A percentile compares a stretch with the other conserved stretches of the same genome.
Conservation (phyloP, 1,139 yeast genomes). For the Candida pseudoviswanathii region DNA sequence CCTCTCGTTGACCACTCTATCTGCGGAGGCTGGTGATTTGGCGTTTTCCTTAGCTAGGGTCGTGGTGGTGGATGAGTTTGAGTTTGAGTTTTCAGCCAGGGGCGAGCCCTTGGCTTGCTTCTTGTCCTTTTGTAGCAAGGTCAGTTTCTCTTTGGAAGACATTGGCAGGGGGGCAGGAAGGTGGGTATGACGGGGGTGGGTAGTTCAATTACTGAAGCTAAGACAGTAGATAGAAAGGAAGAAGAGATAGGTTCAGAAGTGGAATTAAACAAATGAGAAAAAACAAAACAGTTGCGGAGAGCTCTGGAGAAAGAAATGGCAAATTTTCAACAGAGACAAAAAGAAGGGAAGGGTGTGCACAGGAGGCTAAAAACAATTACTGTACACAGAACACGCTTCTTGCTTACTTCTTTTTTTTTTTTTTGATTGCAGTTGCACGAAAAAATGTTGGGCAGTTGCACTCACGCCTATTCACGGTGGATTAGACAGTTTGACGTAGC, state of each 20-base stretch:
- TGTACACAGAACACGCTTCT: not conserved
- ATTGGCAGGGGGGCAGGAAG: not conserved
- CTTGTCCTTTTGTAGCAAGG: slow-evolving; percentile 1
- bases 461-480: no score
- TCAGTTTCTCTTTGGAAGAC: not conserved
- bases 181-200: not conserved
- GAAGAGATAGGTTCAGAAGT: not conserved
- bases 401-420: not conserved
- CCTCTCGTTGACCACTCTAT: slow-evolving; percentile 19
- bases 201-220: not conserved
- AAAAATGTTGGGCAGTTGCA: not conserved
- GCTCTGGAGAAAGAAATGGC: not conserved
- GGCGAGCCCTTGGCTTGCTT: not conserved
- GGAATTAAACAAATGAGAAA: not conserved
- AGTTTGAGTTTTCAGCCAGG: not conserved
- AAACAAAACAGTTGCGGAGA: slow-evolving; percentile 1
- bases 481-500: no score
- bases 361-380: not conserved
- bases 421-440: not conserved
- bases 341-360: not conserved
- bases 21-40: not conserved
- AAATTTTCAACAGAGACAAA: slow-evolving; percentile 1
- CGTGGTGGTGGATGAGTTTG: not conserved
- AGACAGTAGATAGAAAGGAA: not conserved
- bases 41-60: not conserved